Conservation (phyloP, 371 early-diverging fungal species). For the Cokeromyces recurvatus region DNA sequence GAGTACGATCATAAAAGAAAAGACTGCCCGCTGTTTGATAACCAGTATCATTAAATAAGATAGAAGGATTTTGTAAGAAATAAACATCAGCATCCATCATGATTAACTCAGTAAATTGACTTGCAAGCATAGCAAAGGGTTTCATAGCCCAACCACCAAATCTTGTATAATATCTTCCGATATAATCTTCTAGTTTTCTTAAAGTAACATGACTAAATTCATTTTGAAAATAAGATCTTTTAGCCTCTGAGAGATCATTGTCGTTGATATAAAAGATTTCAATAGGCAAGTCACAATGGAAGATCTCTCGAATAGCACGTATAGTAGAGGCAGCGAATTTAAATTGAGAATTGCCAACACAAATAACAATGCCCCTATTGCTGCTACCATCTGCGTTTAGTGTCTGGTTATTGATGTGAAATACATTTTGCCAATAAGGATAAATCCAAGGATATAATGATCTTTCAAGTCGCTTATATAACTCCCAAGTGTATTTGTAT, state of each 20-base stretch:
- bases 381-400: no score
- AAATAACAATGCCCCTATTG: conserved; percentile 24
- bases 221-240: conserved; percentile 26
- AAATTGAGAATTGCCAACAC: conserved; percentile 28
- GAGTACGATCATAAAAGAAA: conserved; percentile 55
- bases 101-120: conserved; percentile 52
- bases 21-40: conserved; percentile 45
- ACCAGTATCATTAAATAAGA: conserved; percentile 39
- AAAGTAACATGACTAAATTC: conserved; percentile 36
- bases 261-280: conserved; percentile 61
- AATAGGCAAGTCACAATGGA: conserved; percentile 55
- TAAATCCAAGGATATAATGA: conserved; percentile 29
- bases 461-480: conserved; percentile 13
- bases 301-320: conserved; percentile 31
- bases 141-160: conserved; percentile 56
- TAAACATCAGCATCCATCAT: conserved; percentile 67
- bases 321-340: conserved; percentile 22
- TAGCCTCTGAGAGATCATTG: conserved; percentile 38
- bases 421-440: conserved; percentile 21
- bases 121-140: conserved; percentile 55
- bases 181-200: conserved; percentile 32
- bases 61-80: conserved; percentile 53
- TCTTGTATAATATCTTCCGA: conserved; percentile 34
- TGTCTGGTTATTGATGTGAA: conserved; percentile 22
- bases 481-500: conserved; percentile 10